Percentiles rank a stretch among this genome's conserved stretches.
Conservation (phyloP, 2,329 filamentous ascomycete genomes). For the Sarocladiaceae sp. region DNA sequence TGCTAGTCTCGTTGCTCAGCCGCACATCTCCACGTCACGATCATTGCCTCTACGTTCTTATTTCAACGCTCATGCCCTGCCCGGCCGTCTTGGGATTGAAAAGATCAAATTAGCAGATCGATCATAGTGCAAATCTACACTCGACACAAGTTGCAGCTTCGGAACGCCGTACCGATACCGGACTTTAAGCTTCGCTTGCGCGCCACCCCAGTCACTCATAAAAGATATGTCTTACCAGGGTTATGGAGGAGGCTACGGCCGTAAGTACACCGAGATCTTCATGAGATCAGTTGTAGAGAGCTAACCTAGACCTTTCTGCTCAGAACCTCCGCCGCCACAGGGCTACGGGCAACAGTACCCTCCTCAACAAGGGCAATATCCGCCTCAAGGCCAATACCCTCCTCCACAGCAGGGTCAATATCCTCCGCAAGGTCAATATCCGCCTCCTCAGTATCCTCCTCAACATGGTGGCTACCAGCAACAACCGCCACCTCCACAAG, state of each 20-base stretch:
- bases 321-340: conserved; percentile 30
- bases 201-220: not conserved
- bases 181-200: no score
- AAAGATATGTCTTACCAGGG: conserved; percentile 30
- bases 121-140: no score
- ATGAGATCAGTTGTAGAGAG: not conserved
- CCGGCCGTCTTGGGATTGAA: no score
- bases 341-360: conserved; percentile 35
- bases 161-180: no score
- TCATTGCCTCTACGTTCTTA: not conserved
- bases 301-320: conserved; percentile 16
- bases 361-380: conserved; percentile 21
- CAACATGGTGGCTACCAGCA: no score
- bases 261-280: conserved; percentile 22
- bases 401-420: conserved; percentile 24
- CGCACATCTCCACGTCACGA: conserved; percentile 5
- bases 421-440: conserved; percentile 27
- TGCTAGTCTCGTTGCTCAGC: not conserved
- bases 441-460: no score
- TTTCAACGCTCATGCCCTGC: no score
- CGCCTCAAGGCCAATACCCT: conserved; percentile 29
- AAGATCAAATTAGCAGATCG: no score
- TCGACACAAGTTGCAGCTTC: no score
- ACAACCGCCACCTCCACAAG: conserved; percentile 19
- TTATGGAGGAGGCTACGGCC: conserved; percentile 28